Percentiles rank a stretch among this genome's conserved stretches.
These are phyloP conservation scores for Chytridium lagenaria DNA, from an alignment of 371 early-diverging fungal species.

Conservation along the genomic window DNA sequence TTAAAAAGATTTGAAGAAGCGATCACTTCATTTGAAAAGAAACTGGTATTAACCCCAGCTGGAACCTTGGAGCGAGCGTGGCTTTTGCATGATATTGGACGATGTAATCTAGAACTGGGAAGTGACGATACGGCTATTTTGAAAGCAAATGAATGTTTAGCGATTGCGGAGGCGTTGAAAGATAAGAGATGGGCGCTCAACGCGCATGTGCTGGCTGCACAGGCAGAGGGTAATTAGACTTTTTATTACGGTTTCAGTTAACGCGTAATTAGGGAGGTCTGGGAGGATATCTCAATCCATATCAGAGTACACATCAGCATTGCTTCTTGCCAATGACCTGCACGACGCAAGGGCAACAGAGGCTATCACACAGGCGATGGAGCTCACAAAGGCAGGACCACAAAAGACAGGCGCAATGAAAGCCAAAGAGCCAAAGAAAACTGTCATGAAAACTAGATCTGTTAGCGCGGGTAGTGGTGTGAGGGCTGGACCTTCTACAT, in stretches of 20 bases:
- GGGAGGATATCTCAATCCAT: slow-evolving; percentile 4
- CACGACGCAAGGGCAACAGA: slow-evolving; percentile 23
- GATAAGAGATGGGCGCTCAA: slow-evolving; percentile 38
- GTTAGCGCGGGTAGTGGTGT: too few species aligned
- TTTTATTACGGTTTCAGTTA: not conserved
- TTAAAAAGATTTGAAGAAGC: slow-evolving; percentile 35
- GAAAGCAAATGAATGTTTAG: slow-evolving; percentile 21
- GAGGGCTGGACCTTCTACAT: too few species aligned
- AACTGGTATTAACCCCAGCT: slow-evolving; percentile 2
- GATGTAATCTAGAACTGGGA: slow-evolving; percentile 41
- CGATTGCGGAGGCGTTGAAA: slow-evolving; percentile 23
- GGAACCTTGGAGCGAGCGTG: slow-evolving; percentile 36
- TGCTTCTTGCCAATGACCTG: slow-evolving; percentile 25
- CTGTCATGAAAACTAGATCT: too few species aligned
- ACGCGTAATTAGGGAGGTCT: not conserved
- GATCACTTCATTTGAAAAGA: slow-evolving; percentile 31
- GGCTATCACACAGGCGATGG: slow-evolving; percentile 32
- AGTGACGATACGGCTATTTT: slow-evolving; percentile 24
- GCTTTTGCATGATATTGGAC: slow-evolving; percentile 42
- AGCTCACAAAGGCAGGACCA: too few species aligned
- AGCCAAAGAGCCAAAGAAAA: too few species aligned
- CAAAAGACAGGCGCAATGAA: too few species aligned
- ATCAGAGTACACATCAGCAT: slow-evolving; percentile 26
- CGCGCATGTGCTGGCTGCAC: slow-evolving; percentile 38
- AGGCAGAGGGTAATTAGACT: slow-evolving; percentile 37